Conservation (phyloP, 2,329 filamentous ascomycete genomes). For the Diaporthe citriasiana region DNA sequence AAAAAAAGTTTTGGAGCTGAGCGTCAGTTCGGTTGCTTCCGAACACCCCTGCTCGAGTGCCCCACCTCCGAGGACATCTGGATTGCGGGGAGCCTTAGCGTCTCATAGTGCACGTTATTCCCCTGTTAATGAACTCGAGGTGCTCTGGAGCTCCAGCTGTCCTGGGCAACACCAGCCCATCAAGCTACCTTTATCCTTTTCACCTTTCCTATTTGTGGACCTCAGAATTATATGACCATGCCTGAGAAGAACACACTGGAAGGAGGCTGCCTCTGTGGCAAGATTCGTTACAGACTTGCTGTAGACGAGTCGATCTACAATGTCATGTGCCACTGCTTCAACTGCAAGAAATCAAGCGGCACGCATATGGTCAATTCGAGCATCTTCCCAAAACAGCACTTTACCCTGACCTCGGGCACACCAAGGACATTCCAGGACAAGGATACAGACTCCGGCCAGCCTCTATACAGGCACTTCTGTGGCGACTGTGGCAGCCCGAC, state of each 20-base stretch:
- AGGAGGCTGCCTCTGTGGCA: constrained; percentile 39
- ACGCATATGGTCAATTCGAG: constrained; percentile 37
- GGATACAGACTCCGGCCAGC: constrained; percentile 17
- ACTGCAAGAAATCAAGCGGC: constrained; percentile 38
- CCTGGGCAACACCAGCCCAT: neutral
- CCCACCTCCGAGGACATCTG: neutral
- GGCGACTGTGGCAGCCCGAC: constrained; percentile 35
- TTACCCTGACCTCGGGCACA: constrained; percentile 15
- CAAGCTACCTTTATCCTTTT: neutral
- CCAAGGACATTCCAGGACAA: constrained; percentile 27
- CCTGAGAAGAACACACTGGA: constrained; percentile 7
- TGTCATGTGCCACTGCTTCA: constrained; percentile 37
- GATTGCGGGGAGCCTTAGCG: constrained; percentile 27
- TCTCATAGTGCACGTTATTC: constrained; percentile 11
- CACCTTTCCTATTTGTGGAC: neutral
- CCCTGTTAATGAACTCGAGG: neutral
- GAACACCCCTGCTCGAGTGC: neutral
- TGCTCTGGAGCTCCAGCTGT: neutral
- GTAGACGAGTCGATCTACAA: constrained; percentile 20
- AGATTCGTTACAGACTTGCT: constrained; percentile 31
- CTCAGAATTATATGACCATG: neutral
- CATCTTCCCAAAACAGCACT: constrained; percentile 30
- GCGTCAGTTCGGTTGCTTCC: constrained; percentile 30
- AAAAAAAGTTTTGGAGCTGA: constrained; percentile 38
- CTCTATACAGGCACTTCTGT: constrained; percentile 23